Base-by-base conservation (phyloP, 441 rosid genomes). In the Arabidopsis hybrid region DNA sequence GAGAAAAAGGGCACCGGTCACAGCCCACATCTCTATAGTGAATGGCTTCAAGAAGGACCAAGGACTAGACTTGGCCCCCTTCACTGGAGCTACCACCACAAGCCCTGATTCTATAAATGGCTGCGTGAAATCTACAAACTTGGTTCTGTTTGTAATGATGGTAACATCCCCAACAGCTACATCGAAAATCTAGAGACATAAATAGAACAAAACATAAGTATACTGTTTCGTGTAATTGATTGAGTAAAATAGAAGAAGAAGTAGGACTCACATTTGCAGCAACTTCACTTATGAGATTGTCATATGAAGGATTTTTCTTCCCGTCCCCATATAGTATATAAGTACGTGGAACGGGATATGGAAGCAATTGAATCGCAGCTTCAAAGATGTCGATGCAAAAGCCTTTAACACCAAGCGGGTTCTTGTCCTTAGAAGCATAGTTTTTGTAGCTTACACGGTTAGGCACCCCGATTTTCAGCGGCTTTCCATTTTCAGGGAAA, bases 31-130 rank as follows among this genome's bases (percentile, higher is more conserved):
- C 64, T 83, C 83, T 35, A 80, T 1, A 1, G 96, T 82, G 79
- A 95, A 95, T 65, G 99, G 99, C 79, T 88, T 85, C 67, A 92
- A 91, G 85, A 95, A 95, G 29, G 99, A 91, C 99, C 99, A 95
- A 8, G 97, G 88, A 79, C 88, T 91, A 56, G 91, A 80, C 75
- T 87, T 91, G 38, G 11, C 77, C 69, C 84, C 73, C 83, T 86
- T 90, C 62, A 95, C 95, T 0, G 93, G 88, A 73, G 85, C 95
- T 60, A 95, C 96, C 8, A 95, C 95, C 50, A 92, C 88, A 49
- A 95, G 94, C 72, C 99, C 97, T 13, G 97, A 95, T 82, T 89
- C 97, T 91, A 87, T 83, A 80, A 65, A 95, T 43, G 99, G 99
- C 83, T 95, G 97, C 5, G 99, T 92, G 61, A 92, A 95, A 82